Evolutionary conservation across 805 yeast species (phyloP), one percentile per base, ranked within the genome.

Genomic region (Saccharomycopsis olivae): DNA sequence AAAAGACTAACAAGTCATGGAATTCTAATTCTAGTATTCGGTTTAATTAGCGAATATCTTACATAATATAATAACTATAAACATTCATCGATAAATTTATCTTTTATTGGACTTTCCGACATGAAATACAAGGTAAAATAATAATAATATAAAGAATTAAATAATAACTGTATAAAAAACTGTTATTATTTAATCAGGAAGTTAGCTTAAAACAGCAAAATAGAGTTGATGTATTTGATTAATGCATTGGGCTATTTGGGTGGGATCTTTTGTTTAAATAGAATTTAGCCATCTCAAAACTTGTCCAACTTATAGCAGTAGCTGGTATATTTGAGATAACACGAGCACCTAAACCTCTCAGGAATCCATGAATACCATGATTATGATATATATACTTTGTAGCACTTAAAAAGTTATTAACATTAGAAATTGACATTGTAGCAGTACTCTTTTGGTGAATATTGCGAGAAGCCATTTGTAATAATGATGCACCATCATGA

Each of bases 271-370:
- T 33, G 19, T 39, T 33, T 29, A 40, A 37, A 21, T 43, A 43
- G 13, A 27, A 39, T 29, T 89, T 89, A 33, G 96, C 96, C 89
- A 87, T 84, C 59, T 89, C 98, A 60, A 92, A 89, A 21, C 95
- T 86, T 1, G 97, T 89, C 97, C 97, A 89, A 49, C 94, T 78
- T 46, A 89, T 87, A 16, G 97, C 97, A 5, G 97, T 89, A 32
- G 94, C 78, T 17, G 98, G 98, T 56, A 89, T 88, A 59, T 87
- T 87, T 49, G 89, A 83, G 27, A 92, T 77, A 41, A 92, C 78
- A 59, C 98, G 75, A 33, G 98, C 96, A 53, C 78, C 76, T 53
- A 86, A 66, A n/a, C 98, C 98, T 50, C 94, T 70, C 53, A 70
- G 56, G 57, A 92, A 89, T 33, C 44, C 44, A 10, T 23, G 20